Percentiles rank a stretch among this genome's conserved stretches.
These are phyloP conservation scores for Thermomyces lanuginosus DNA, from an alignment of 2,329 filamentous ascomycete genomes.

Conservation along the genomic window DNA sequence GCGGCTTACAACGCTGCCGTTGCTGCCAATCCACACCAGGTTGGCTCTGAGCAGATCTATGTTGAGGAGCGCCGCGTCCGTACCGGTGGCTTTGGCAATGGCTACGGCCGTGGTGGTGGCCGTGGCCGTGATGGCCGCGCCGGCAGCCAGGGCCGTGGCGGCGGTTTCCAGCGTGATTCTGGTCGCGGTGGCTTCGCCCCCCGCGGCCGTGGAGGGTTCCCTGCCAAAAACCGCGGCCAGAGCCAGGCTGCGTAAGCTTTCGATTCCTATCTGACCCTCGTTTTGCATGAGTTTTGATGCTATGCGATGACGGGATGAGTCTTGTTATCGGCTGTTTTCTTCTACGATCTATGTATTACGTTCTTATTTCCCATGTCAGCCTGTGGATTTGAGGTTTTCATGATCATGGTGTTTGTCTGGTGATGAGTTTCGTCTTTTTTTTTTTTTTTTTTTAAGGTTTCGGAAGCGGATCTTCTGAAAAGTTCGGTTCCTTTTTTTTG, in stretches of 20 bases:
- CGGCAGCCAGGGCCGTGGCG: constrained; percentile 47
- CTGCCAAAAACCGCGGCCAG: constrained; percentile 30
- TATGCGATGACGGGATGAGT: constrained; percentile 3
- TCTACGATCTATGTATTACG: constrained; percentile 1
- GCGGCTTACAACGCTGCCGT: constrained; percentile 73
- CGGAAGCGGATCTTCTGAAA: neutral
- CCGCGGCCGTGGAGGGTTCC: constrained; percentile 48
- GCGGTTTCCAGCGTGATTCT: constrained; percentile 51
- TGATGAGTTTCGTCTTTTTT: constrained; percentile 22
- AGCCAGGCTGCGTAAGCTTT: constrained; percentile 24
- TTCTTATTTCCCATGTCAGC: constrained; percentile 18
- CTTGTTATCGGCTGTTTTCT: constrained; percentile 9
- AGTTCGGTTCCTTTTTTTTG: neutral
- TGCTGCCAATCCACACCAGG: constrained; percentile 66
- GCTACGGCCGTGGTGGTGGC: constrained; percentile 45
- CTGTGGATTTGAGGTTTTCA: constrained; percentile 21
- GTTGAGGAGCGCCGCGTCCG: constrained; percentile 83
- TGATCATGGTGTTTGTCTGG: constrained; percentile 26
- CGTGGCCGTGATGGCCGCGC: constrained; percentile 49
- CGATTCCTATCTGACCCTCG: constrained; percentile 7
- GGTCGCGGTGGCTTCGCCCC: constrained; percentile 51
- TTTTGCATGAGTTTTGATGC: constrained; percentile 9
- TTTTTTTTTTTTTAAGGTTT: constrained; percentile 2
- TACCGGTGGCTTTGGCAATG: constrained; percentile 50
- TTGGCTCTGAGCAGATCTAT: constrained; percentile 66